A percentile compares a stretch with the other conserved stretches of the same genome.
These are phyloP conservation scores for Hibiscus syriacus DNA, from an alignment of 345 rosid genomes.

Conservation along the genomic window DNA sequence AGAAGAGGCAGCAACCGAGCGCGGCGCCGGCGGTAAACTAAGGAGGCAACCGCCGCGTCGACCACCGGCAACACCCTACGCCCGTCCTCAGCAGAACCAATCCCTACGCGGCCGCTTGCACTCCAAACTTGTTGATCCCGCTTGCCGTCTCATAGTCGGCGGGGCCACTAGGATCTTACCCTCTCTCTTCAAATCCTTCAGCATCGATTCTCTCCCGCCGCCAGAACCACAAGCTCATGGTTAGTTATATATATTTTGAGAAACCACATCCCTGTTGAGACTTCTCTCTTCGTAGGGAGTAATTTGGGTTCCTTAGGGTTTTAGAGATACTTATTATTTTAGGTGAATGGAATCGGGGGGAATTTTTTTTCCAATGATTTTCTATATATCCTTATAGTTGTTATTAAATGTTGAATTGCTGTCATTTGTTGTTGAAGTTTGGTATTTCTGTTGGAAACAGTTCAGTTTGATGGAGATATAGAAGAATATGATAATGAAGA, in stretches of 20 bases:
- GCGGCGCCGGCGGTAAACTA: constrained; percentile 67
- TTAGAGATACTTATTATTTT: neutral
- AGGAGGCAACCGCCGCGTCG: constrained; percentile 25
- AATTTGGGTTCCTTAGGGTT: constrained; percentile 20
- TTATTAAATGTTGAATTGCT: neutral
- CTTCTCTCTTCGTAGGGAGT: neutral
- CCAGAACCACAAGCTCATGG: constrained; percentile 16
- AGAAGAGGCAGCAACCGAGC: neutral
- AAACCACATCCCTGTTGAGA: neutral
- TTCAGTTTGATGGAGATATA: constrained; percentile 15
- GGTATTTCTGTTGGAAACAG: constrained; percentile 18
- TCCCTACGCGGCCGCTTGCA: constrained; percentile 47
- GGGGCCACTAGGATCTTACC: constrained; percentile 66
- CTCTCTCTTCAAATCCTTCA: constrained; percentile 38
- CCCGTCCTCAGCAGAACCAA: constrained; percentile 43
- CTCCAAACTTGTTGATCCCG: constrained; percentile 76
- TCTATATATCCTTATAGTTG: neutral
- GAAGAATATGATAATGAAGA: constrained; percentile 20
- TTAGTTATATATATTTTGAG: neutral
- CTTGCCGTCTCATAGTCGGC: constrained; percentile 53
- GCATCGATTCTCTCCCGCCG: constrained; percentile 27
- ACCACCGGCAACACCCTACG: constrained; percentile 28
- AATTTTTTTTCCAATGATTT: neutral
- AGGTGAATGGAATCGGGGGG: neutral
- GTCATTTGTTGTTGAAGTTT: neutral